Evolutionary conservation across 768 basidiomycete species (phyloP), one percentile per base, ranked within the genome.

Genomic region (Cubamyces lactineus): DNA sequence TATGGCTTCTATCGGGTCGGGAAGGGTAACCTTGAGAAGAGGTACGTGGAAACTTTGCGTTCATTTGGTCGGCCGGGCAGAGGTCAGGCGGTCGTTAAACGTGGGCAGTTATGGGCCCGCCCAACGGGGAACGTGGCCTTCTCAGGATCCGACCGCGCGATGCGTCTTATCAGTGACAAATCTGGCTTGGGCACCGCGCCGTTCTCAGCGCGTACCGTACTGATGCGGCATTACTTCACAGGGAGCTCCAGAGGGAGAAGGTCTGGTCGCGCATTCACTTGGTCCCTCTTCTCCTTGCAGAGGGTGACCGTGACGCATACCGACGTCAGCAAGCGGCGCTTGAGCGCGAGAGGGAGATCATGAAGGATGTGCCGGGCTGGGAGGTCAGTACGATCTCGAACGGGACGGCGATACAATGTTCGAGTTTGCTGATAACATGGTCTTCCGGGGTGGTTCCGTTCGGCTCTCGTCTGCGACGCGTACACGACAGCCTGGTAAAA

Each of bases 261-360:
- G 86, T 87, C 39, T 98, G 96, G 96, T 92, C 95, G 61, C 86
- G 96, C 65, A 94, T 99, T 72, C 88, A 98, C 79, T 84, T 97
- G 38, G 88, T 95, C 34, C 97, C 96, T 11, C 74, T 98, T 59
- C 82, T 99, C 48, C 81, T 96, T 68, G 96, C 96, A 41, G 96
- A 99, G 74, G 88, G 88, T 4, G 96, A 99, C 78, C 89, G 97
- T 57, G 94, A 96, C 74, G 80, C 83, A 58, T 94, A 92, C 79
- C 83, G 93, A 62, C 85, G 92, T 41, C 78, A 87, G 70, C 84
- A 87, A 71, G 94, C 92, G n/a, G 86, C 86, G 51, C 53, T 89
- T 56, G 88, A 79, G 26, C 77, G 93, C 48, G 97, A 98, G 77
- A 82, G 80, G 76, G 91, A 86, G 77, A 93, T 98, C 70, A 98